Base-by-base conservation (phyloP, 139 green algal genomes). In the Mychonastes homosphaera region DNA sequence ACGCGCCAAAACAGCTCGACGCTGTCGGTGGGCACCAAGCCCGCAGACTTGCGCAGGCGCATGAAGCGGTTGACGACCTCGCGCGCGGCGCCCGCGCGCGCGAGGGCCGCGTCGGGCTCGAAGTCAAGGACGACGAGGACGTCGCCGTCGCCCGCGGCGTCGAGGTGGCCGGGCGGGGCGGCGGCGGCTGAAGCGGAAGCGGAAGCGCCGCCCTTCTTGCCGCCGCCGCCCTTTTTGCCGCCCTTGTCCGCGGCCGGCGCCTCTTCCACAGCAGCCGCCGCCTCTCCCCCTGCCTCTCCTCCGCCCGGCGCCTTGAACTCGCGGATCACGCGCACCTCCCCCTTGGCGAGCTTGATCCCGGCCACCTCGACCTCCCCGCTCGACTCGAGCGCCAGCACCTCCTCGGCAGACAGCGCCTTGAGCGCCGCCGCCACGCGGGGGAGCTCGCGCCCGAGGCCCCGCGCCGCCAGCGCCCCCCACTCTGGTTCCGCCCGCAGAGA, bases 11-110 rank as follows among this genome's bases (percentile, higher is more conserved):
- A 89, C 2, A 91, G 54, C 29, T 86, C 79, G 40, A 94, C 79
- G 12, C 57, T 24, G 63, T 96, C 87, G 3, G 67, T 75, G 0
- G 74, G 64, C 19, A 69, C 65, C 57, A 96, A 67, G 10, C 87
- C 88, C 3, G 82, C 79, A 39, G 82, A 79, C 76, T 98, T 98
- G 13, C 91, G 73, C 43, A 97, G 72, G 69, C 95, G 94, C 78
- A 98, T 91, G 58, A 94, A 86, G 23, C 91, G 76, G 78, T 96
- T 98, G 46, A 96, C 84, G 27, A 97, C 58, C 79, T 98, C 90
- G 9, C 92, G 72, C 15, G 88, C 92, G 13, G 85, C 45, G 15
- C 90, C 86, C 7, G 81, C 76, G 27, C 80, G 62, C 23, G 81
- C 19, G 40, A 97, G 75, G 19, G 62, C 69, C 4, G 79, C 71